Conservation (phyloP, 345 rosid species). For the Salix udensis region DNA sequence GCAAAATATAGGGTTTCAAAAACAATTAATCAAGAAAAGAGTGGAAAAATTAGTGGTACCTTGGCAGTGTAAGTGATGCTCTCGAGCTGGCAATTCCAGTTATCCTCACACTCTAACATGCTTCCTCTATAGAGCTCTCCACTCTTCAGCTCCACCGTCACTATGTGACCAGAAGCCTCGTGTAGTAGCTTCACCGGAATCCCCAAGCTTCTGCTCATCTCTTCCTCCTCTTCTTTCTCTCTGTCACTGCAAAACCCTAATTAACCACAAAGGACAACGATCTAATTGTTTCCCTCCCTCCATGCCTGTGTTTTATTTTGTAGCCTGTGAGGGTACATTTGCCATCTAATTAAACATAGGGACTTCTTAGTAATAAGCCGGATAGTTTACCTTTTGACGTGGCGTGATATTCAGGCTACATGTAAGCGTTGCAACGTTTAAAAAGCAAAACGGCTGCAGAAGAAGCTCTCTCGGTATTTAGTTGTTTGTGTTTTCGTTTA, state of each 20-base stretch:
- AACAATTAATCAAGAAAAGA: neutral
- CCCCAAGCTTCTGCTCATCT: conserved; percentile 83
- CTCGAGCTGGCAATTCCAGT: conserved; percentile 94
- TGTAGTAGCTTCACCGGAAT: conserved; percentile 87
- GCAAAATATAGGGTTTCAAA: conserved; percentile 26
- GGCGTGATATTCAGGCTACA: neutral
- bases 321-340: neutral
- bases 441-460: neutral
- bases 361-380: neutral
- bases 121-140: conserved; percentile 88
- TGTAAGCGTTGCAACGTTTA: neutral
- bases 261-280: neutral
- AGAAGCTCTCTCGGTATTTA: no score
- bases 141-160: conserved; percentile 82
- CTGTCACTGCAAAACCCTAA: conserved; percentile 48
- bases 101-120: conserved; percentile 88
- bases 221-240: neutral
- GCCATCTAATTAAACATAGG: neutral
- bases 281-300: neutral
- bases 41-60: conserved; percentile 23
- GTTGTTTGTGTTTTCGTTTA: no score
- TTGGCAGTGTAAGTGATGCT: conserved; percentile 71
- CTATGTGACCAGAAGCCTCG: conserved; percentile 79
- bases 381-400: neutral
- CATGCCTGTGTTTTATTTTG: neutral